These are phyloP conservation scores for Aspergillus sp. DNA, from an alignment of 2,329 filamentous ascomycete genomes.

Conservation along the genomic window DNA sequence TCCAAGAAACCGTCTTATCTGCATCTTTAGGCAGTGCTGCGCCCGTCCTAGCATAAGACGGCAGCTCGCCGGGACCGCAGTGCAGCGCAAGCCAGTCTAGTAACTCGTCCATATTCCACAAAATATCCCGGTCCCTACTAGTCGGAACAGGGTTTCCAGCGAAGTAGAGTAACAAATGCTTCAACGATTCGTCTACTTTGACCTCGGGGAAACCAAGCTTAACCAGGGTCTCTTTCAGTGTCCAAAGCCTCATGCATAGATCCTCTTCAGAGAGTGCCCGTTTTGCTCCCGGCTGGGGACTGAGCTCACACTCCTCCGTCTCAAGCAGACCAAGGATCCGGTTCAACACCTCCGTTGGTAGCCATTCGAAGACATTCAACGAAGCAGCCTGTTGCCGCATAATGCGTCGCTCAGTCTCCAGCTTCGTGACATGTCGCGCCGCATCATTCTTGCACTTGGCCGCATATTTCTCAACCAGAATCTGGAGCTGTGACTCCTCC, in stretches of 20 bases:
- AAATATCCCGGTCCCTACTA: conserved; percentile 48
- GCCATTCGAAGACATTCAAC: conserved; percentile 68
- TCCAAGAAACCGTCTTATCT: conserved; percentile 29
- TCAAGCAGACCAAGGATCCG: conserved; percentile 60
- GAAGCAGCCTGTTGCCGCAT: conserved; percentile 69
- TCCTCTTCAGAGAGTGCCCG: conserved; percentile 62
- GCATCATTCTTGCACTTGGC: conserved; percentile 72
- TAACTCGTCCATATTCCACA: conserved; percentile 82
- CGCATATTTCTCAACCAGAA: conserved; percentile 75
- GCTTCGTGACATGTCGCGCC: conserved; percentile 62
- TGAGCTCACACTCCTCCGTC: conserved; percentile 34
- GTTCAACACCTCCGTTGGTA: conserved; percentile 69
- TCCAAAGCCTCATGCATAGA: conserved; percentile 72
- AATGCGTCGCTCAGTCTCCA: conserved; percentile 78
- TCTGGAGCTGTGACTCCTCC: conserved; percentile 81
- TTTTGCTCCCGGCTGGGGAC: conserved; percentile 22
- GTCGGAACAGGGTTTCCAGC: conserved; percentile 48
- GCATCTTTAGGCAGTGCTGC: conserved; percentile 20
- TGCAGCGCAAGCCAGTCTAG: conserved; percentile 85
- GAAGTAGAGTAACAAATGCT: conserved; percentile 59
- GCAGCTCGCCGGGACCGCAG: conserved; percentile 59
- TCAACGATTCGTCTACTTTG: conserved; percentile 56
- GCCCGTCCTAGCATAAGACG: conserved; percentile 54
- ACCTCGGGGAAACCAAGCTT: conserved; percentile 59
- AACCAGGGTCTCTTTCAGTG: conserved; percentile 63